Evolutionary conservation across 2,329 filamentous ascomycete species (phyloP).

Genomic region (Beauveria pseudobassiana): DNA sequence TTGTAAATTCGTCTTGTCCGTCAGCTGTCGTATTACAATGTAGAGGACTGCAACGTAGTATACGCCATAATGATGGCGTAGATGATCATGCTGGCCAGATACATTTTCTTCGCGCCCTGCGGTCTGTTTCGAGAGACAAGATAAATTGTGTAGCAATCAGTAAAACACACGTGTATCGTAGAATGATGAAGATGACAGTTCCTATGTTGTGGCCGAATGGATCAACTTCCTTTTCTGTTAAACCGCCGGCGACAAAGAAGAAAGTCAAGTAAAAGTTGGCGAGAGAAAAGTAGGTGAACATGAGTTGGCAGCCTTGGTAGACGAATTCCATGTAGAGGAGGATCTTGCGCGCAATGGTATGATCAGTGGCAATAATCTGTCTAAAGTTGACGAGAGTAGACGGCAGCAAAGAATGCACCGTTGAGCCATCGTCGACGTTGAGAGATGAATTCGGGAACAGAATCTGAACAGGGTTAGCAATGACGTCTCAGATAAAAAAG

Average conservation of each 20-base stretch:
- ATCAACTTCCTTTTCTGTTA: slow-evolving; percentile 71
- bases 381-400: slow-evolving; percentile 96
- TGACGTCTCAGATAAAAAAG: background rate
- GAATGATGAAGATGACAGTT: slow-evolving; percentile 73
- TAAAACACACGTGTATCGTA: slow-evolving; percentile 79
- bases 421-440: slow-evolving; percentile 96
- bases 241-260: slow-evolving; percentile 91
- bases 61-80: slow-evolving; percentile 94
- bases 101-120: slow-evolving; percentile 88
- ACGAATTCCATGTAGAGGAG: slow-evolving; percentile 91
- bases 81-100: slow-evolving; percentile 79
- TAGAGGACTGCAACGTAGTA: slow-evolving; percentile 79
- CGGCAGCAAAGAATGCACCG: slow-evolving; percentile 95
- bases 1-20: slow-evolving; percentile 35
- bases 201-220: slow-evolving; percentile 88
- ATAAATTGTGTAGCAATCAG: slow-evolving; percentile 95
- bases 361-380: slow-evolving; percentile 89
- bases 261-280: slow-evolving; percentile 99
- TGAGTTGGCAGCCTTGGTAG: slow-evolving; percentile 85
- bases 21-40: slow-evolving; percentile 79
- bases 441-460: slow-evolving; percentile 93
- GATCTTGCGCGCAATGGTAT: slow-evolving; percentile 81
- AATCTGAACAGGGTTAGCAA: slow-evolving; percentile 44
- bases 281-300: slow-evolving; percentile 97
- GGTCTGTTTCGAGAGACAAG: slow-evolving; percentile 88